These are phyloP conservation scores for Cytidiella melzeri DNA, from an alignment of 768 basidiomycete genomes.

Conservation along the genomic window DNA sequence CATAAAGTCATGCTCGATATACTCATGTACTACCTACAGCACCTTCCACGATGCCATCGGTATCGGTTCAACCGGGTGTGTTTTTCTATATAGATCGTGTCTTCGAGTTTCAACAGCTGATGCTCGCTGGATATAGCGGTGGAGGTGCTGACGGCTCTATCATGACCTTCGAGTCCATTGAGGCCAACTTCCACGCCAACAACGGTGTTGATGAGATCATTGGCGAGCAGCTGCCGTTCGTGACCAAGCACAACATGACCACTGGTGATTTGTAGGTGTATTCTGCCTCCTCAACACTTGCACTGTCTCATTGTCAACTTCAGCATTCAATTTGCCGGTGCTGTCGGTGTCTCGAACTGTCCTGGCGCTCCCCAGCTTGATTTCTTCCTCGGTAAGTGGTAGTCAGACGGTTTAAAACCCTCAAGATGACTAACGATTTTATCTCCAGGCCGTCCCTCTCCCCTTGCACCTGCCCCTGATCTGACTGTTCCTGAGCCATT, in stretches of 20 bases:
- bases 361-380: constrained; percentile 33
- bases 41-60: constrained; percentile 23
- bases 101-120: not conserved
- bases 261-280: constrained; percentile 19
- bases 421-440: not conserved
- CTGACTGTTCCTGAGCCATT: constrained; percentile 21
- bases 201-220: constrained; percentile 20
- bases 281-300: not conserved
- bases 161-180: constrained; percentile 16
- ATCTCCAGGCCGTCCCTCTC: constrained; percentile 11
- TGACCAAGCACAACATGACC: constrained; percentile 16
- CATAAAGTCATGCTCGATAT: too few relatives aligned
- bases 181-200: constrained; percentile 19
- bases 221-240: constrained; percentile 17
- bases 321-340: constrained; percentile 29
- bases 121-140: constrained; percentile 7
- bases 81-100: not conserved
- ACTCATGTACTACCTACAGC: not conserved
- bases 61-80: constrained; percentile 11
- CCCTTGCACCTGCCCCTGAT: constrained; percentile 17
- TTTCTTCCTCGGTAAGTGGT: constrained; percentile 29
- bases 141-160: constrained; percentile 21
- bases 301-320: constrained; percentile 5
- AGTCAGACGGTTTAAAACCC: not conserved
- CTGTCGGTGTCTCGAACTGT: constrained; percentile 31